These are phyloP conservation scores for Sporisorium exsertum DNA, from an alignment of 1,284 basidiomycete genomes.

Conservation along the genomic window DNA sequence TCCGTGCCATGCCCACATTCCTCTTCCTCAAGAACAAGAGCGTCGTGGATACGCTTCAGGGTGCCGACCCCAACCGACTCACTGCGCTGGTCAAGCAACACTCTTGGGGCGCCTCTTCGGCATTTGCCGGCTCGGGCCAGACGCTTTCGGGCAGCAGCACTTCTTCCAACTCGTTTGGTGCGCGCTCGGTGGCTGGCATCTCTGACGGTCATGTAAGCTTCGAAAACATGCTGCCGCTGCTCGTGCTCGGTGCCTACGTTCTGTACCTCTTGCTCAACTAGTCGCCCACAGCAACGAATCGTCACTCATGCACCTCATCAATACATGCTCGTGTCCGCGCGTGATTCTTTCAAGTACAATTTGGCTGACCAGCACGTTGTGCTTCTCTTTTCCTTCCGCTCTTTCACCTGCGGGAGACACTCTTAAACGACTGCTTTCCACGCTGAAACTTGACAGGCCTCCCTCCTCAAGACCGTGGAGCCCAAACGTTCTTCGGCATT, in stretches of 20 bases:
- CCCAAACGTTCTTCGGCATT: constrained; percentile 77
- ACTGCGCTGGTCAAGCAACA: constrained; percentile 59
- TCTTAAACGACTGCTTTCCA: neutral
- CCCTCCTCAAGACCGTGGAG: constrained; percentile 77
- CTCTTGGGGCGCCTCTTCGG: constrained; percentile 45
- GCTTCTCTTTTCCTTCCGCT: constrained; percentile 1
- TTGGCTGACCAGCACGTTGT: constrained; percentile 26
- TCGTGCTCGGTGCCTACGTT: constrained; percentile 50
- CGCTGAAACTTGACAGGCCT: constrained; percentile 66
- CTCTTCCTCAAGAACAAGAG: constrained; percentile 71
- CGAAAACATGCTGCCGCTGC: constrained; percentile 50
- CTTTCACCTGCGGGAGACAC: neutral
- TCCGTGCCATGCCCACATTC: constrained; percentile 73
- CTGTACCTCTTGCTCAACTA: constrained; percentile 46
- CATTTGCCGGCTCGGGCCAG: constrained; percentile 52
- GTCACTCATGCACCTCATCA: constrained; percentile 11
- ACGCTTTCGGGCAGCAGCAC: constrained; percentile 45
- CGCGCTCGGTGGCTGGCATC: constrained; percentile 29
- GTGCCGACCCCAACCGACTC: constrained; percentile 58
- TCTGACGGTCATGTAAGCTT: constrained; percentile 54
- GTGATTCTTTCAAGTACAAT: constrained; percentile 14
- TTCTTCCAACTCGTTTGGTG: constrained; percentile 31
- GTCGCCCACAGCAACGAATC: constrained; percentile 11
- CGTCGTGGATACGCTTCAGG: constrained; percentile 65
- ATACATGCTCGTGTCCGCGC: constrained; percentile 9